Base-by-base conservation (phyloP, 176 grass and related monocot genomes). In the Alloteropsis semialata region DNA sequence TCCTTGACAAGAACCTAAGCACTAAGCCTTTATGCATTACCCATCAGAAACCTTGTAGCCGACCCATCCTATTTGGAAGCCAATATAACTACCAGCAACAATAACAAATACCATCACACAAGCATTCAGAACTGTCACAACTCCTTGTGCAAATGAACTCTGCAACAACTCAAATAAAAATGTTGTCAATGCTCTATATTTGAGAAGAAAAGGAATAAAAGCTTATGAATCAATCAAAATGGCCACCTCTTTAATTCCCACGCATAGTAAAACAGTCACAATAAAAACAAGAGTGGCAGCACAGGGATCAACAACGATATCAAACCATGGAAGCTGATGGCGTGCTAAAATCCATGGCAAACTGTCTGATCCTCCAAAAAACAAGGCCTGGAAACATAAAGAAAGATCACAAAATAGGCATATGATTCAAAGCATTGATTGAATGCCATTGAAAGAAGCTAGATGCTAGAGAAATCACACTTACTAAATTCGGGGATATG, bases 41-140 rank as follows among this genome's bases (percentile, higher is more conserved):
- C 96, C 96, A 1, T 76, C 67, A 65, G 90, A 76, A 77, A 93
- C 87, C 57, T 84, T 92, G 80, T 99, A 99, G 72, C 93, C 96
- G 5, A 88, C 89, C 96, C 96, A 99, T 87, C 96, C 96, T 70
- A 86, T 93, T 69, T 93, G 86, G 78, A 93, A 96, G 72, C 96
- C 96, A 54, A 96, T 88, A 78, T 93, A 99, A 51, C 87, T 86
- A 70, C 93, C 93, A 84, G 77, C 96, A 65, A 96, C 68, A 83
- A 99, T 92, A 67, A 99, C 93, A 87, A 99, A 99, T 88, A 96
- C 45, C 93, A 99, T 90, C 72, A 99, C 96, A 84, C 91, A 92
- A 34, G 85, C 91, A 94, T 99, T 99, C 67, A 92, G 74, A 77
- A 59, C 79, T 60, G 96, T 99, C 65, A 99, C 50, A 61, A 84